Base-by-base conservation (phyloP, 2,329 filamentous ascomycete genomes). In the Botrytis medusae region DNA sequence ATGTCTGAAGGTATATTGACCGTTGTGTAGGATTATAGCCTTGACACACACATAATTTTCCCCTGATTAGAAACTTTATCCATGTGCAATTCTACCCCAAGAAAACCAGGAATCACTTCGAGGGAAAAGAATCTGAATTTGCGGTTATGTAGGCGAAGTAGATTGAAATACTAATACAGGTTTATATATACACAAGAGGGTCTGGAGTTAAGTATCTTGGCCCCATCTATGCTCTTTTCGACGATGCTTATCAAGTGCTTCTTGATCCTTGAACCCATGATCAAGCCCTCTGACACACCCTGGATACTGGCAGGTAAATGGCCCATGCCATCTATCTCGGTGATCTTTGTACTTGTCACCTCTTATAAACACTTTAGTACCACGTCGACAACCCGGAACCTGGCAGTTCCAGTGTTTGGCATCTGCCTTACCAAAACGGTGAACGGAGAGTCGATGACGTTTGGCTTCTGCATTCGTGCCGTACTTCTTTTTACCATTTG, bases 261-360 rank as follows among this genome's bases (percentile, higher is more conserved):
- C 42, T 14, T 62, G 12, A 37, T 71, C n/a, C 16, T 6, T 48
- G 37, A 71, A 71, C 4, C 68, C 68, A 62, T 71, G 42, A 20
- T 29, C 29, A n/a, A 1, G 22, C 25, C 68, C 68, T 20, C 68
- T 29, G 6, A 16, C 6, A 29, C 68, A 71, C 14, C 34, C 12
- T n/a, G 4, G 29, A 10, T 25, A 6, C 25, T 2, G 18, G 37
- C 42, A 71, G 14, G 12, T 2, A 1, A 34, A 62, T 12, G 22
- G 42, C 1, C 68, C 68, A 29, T 71, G 68, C 68, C 68, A 71
- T 62, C 7, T 71, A 20, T 25, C 14, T 34, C 32, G 3, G 40
- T 71, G 68, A 3, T 62, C 57, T 5, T 71, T 71, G 5, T 48
- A 62, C 14, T 71, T 71, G 25, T 71, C 68, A 12, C 34, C 3